These are phyloP conservation scores for Conticribra guillardii DNA, from an alignment of 108 stramenopile genomes.

Conservation along the genomic window DNA sequence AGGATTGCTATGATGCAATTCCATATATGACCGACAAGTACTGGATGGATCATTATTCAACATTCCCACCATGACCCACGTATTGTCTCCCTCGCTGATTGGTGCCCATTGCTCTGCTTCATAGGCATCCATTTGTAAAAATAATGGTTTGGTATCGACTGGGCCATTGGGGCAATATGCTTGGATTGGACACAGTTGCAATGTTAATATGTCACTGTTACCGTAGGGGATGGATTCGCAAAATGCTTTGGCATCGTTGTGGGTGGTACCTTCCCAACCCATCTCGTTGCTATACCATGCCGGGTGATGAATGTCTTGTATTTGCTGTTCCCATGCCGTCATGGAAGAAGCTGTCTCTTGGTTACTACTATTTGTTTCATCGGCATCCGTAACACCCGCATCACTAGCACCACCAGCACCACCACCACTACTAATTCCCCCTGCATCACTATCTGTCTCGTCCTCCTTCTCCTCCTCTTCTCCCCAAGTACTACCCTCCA, in stretches of 20 bases:
- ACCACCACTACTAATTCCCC: not conserved
- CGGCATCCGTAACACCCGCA: constrained; percentile 1
- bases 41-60: constrained; percentile 18
- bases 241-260: constrained; percentile 33
- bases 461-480: not conserved
- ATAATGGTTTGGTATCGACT: constrained; percentile 8
- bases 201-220: not conserved
- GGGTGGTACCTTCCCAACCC: constrained; percentile 46
- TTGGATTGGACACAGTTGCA: constrained; percentile 15
- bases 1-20: constrained; percentile 34
- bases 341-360: constrained; percentile 9
- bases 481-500: constrained; percentile 1
- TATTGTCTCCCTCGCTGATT: constrained; percentile 18
- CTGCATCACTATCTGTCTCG: not conserved
- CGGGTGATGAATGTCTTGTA: constrained; percentile 27
- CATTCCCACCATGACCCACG: constrained; percentile 53
- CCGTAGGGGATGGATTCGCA: constrained; percentile 36
- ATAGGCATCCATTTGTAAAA: constrained; percentile 37
- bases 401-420: not conserved
- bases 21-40: constrained; percentile 33
- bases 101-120: constrained; percentile 51
- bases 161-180: constrained; percentile 38
- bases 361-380: not conserved
- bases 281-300: constrained; percentile 30
- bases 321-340: constrained; percentile 36